Evolutionary conservation across 305 asterid species (phyloP).

Genomic region (Striga hermonthica): DNA sequence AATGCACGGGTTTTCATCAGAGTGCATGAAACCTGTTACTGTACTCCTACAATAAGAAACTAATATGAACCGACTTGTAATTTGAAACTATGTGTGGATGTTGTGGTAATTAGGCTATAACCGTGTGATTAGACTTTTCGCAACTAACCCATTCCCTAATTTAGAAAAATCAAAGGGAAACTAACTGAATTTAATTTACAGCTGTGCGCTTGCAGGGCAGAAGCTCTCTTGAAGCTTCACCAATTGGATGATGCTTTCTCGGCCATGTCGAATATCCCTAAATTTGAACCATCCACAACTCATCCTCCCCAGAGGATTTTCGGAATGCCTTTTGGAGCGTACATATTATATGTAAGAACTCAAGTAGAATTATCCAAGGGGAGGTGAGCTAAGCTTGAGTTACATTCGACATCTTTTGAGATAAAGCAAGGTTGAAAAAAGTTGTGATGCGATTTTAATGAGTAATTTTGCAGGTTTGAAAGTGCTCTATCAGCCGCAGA

Average conservation of each 20-base stretch:
- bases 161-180: no score
- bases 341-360: slow-evolving; percentile 53
- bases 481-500: slow-evolving; percentile 57
- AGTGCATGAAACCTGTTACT: no score
- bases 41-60: no score
- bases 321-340: slow-evolving; percentile 70
- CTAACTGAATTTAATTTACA: no score
- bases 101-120: no score
- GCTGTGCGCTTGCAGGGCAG: no score
- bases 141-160: no score
- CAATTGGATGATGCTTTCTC: slow-evolving; percentile 57
- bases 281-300: slow-evolving; percentile 33
- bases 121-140: no score
- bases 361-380: slow-evolving; percentile 76
- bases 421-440: not conserved
- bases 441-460: not conserved
- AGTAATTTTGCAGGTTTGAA: slow-evolving; percentile 55
- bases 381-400: slow-evolving; percentile 47
- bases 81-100: no score
- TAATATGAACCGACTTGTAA: no score
- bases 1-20: no score
- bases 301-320: slow-evolving; percentile 45
- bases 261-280: slow-evolving; percentile 45
- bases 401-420: slow-evolving; percentile 12
- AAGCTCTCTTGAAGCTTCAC: slow-evolving; percentile 40